phyloP scores from a whole-genome alignment of 345 rosid genomes.

The Corymbia maculata region DNA sequence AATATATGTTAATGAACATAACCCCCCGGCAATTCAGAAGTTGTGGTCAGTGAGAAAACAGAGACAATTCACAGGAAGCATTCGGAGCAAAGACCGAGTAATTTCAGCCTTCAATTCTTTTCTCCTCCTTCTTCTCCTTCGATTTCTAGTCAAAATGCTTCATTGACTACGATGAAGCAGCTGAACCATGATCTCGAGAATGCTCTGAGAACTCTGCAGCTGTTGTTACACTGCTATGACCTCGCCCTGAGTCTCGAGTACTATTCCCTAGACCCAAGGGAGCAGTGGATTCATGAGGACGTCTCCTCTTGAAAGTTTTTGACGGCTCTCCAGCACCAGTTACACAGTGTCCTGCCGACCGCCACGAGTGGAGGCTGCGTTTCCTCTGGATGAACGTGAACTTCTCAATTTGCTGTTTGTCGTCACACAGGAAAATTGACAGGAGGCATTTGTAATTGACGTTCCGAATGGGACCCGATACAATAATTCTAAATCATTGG shows the following conservation, averaged over 20 bases:
- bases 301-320: constrained; percentile 16
- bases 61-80: neutral
- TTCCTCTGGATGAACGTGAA: constrained; percentile 2
- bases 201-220: neutral
- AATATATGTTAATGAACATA: neutral
- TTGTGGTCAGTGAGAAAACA: neutral
- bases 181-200: neutral
- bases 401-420: constrained; percentile 19
- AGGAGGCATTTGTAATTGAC: constrained; percentile 20
- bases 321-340: constrained; percentile 24
- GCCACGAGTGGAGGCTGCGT: constrained; percentile 25
- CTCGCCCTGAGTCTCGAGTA: neutral
- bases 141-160: constrained; percentile 10
- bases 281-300: neutral
- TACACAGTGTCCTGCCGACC: constrained; percentile 24
- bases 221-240: neutral
- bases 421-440: constrained; percentile 11
- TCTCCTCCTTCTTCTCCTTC: constrained; percentile 16
- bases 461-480: constrained; percentile 18
- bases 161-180: constrained; percentile 17
- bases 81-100: neutral
- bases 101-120: neutral
- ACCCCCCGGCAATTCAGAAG: neutral
- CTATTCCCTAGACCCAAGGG: constrained; percentile 5
- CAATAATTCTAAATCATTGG: neutral